Percentiles rank a stretch among this genome's conserved stretches.
Evolutionary conservation across 202 grass and related monocot species (phyloP).

Genomic region (Setaria viridis): DNA sequence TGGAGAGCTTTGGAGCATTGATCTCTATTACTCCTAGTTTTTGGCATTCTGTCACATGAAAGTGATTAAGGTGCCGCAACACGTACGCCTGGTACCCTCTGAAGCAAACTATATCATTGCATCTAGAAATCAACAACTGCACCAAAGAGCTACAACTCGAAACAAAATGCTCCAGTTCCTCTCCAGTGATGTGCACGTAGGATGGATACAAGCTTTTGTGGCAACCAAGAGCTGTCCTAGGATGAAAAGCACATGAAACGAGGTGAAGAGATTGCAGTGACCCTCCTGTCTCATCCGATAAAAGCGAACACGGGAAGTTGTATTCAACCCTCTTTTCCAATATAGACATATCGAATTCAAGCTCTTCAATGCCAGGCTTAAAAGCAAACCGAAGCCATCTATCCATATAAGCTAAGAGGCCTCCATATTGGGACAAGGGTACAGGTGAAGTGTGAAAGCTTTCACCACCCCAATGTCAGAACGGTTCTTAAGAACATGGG

Average conservation of each 20-base stretch:
- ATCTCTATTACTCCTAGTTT: not conserved
- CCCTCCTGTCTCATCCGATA: not conserved
- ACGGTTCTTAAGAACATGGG: no score
- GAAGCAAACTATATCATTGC: slow-evolving; percentile 10
- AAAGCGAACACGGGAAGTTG: slow-evolving; percentile 8
- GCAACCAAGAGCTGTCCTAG: not conserved
- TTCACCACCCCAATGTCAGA: no score
- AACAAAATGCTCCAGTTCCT: slow-evolving; percentile 22
- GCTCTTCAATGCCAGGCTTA: slow-evolving; percentile 8
- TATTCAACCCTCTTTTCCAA: not conserved
- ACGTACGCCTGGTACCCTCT: not conserved
- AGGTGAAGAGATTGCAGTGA: not conserved
- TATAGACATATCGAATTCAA: not conserved
- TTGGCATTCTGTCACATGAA: not conserved
- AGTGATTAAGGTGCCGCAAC: not conserved
- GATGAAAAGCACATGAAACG: not conserved
- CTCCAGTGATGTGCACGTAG: not conserved
- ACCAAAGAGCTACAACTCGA: not conserved
- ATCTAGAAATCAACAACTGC: not conserved
- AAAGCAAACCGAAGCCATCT: no score
- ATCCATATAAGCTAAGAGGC: no score
- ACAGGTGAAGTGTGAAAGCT: no score
- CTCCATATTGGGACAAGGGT: no score
- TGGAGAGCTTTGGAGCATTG: not conserved
- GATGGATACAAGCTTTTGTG: not conserved